Percentiles rank a stretch among this genome's conserved stretches.
Conservation (phyloP, 176 grass and related monocot genomes). For the Elaeis guineensis region DNA sequence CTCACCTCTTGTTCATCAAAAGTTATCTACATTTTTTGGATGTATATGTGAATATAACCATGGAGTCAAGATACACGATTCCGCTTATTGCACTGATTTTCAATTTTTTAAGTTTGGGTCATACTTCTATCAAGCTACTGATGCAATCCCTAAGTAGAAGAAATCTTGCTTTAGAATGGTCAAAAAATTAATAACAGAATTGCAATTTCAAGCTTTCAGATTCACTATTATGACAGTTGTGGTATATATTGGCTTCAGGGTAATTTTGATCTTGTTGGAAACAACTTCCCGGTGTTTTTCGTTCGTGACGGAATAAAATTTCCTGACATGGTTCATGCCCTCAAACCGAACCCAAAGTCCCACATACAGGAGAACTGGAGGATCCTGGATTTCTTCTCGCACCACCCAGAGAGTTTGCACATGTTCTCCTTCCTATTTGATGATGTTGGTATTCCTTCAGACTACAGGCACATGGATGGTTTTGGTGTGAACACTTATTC, state of each 20-base stretch:
- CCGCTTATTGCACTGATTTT: too few species aligned
- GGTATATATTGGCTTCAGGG: slow-evolving; percentile 14
- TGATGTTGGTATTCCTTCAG: slow-evolving; percentile 10
- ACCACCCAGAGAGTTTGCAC: slow-evolving; percentile 20
- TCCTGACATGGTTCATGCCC: slow-evolving; percentile 21
- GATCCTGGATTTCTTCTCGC: slow-evolving; percentile 18
- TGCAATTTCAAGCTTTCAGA: neutral
- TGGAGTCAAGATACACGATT: too few species aligned
- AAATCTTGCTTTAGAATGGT: too few species aligned
- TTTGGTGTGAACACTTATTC: slow-evolving; percentile 11
- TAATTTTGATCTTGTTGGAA: slow-evolving; percentile 21
- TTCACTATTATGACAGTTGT: neutral
- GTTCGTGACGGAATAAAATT: slow-evolving; percentile 18
- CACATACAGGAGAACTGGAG: slow-evolving; percentile 15
- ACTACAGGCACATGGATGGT: slow-evolving; percentile 24
- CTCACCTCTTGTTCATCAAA: too few species aligned
- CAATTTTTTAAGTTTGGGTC: too few species aligned
- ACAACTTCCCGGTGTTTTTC: slow-evolving; percentile 21
- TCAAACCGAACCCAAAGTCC: slow-evolving; percentile 19
- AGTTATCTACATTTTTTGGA: too few species aligned
- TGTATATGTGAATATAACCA: too few species aligned
- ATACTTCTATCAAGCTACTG: too few species aligned
- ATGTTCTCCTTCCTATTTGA: slow-evolving; percentile 21
- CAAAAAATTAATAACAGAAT: too few species aligned
- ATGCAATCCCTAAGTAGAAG: too few species aligned